Conservation (phyloP, 2,329 filamentous ascomycete species). For the Pestalotiopsis sp. region DNA sequence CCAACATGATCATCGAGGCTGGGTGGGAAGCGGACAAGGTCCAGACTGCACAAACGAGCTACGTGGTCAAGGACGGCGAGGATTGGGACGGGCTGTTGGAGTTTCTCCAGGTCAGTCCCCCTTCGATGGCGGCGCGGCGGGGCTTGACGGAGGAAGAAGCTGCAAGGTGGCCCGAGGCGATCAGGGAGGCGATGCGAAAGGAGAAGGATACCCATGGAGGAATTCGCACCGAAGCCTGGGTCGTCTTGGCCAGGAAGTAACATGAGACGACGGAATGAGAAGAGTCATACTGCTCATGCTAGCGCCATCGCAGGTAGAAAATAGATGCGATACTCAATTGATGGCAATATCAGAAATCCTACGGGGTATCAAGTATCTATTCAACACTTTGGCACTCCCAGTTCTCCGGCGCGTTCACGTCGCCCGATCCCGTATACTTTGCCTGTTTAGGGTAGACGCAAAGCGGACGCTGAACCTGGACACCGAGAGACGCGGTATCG, state of each 20-base stretch:
- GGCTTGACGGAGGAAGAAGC: constrained; percentile 27
- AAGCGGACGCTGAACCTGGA: constrained; percentile 30
- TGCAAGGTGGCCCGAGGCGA: constrained; percentile 23
- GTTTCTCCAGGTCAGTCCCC: constrained; percentile 23
- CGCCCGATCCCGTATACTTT: constrained; percentile 26
- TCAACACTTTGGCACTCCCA: constrained; percentile 26
- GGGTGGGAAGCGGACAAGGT: constrained; percentile 17
- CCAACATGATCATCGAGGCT: constrained; percentile 22
- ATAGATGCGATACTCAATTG: neutral
- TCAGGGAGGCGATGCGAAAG: constrained; percentile 21
- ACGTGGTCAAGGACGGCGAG: constrained; percentile 18
- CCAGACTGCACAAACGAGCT: neutral
- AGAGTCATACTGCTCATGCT: neutral
- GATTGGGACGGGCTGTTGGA: constrained; percentile 23
- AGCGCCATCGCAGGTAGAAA: neutral
- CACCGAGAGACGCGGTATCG: constrained; percentile 22
- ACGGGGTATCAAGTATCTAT: neutral
- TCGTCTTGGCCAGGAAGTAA: constrained; percentile 26
- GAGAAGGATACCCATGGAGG: constrained; percentile 25
- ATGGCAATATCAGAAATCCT: neutral
- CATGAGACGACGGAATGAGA: neutral
- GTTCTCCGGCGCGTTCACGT: constrained; percentile 23
- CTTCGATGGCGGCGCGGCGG: constrained; percentile 23
- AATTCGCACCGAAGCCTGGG: constrained; percentile 25
- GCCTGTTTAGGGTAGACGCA: constrained; percentile 32